Base-by-base conservation (phyloP, 208 protist species). In the Leishmania mexicana region DNA sequence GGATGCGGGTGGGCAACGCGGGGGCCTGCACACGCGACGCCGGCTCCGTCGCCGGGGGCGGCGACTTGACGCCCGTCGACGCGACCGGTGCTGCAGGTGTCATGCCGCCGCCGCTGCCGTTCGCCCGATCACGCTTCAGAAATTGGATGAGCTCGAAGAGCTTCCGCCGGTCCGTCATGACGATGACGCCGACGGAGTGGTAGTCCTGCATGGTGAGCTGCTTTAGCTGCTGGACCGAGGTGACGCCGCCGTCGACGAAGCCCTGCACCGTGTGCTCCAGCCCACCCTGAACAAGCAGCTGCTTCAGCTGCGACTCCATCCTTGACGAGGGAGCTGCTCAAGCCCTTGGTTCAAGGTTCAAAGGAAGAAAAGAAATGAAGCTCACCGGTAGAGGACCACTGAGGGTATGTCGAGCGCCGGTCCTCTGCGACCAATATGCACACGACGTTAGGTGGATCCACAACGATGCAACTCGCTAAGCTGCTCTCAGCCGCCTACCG, bases 61-160 rank as follows among this genome's bases (percentile, higher is more conserved):
- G 86, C 8, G 83, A 81, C 80, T 81, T 83, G n/a, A 38, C 10
- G 38, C 24, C 62, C 6, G 47, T 65, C 57, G 70, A 42, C 8
- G 57, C 21, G 13, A 57, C 13, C 49, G 79, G 21, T 40, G 47
- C 60, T 13, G 68, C 54, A 38, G 71, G 74, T 13, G 17, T 35
- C 45, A 57, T 78, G 35, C 57, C 42, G 24, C 65, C 83, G 42
- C 74, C 51, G 64, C 62, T 75, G 75, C 80, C 70, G 42, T 84
- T 78, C 38, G 87, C 71, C 74, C 90, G 88, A 54, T 95, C 95
- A 71, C 93, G 88, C 87, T 97, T 98, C 73, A 98, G 87, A 40
- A 89, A 91, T 80, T 98, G 95, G 78, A 98, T 98, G 38, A 98
- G 88, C 81, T 98, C 95, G 81, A 98, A 98, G 21, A 98, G 90